Evolutionary conservation across 2,329 filamentous ascomycete genomes (phyloP).

Genomic region (Trichocomaceae sp.): DNA sequence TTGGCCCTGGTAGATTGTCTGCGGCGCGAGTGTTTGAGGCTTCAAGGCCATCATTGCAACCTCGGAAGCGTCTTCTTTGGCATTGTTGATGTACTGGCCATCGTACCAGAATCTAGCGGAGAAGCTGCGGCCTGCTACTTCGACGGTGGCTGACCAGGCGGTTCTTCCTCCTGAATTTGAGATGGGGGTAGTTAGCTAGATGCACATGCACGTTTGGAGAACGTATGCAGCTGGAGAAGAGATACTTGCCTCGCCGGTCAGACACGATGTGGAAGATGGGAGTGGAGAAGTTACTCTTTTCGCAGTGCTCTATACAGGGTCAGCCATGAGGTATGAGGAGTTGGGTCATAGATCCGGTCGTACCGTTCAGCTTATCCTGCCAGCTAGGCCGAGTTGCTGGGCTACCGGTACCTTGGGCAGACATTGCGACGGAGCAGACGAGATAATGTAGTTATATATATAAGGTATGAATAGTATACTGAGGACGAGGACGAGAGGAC

Average conservation of each 20-base stretch:
- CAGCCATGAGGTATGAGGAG: background rate
- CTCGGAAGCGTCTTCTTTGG: constrained; percentile 86
- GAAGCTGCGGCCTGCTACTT: constrained; percentile 59
- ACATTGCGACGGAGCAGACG: constrained; percentile 11
- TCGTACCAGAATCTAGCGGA: constrained; percentile 87
- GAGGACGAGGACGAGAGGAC: too few relatives aligned
- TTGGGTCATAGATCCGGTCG: background rate
- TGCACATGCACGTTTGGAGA: background rate
- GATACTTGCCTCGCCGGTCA: constrained; percentile 60
- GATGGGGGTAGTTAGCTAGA: background rate
- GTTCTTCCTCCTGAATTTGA: constrained; percentile 70
- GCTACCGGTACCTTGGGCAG: constrained; percentile 22
- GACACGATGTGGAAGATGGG: constrained; percentile 66
- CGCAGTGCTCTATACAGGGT: constrained; percentile 49
- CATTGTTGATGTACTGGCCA: constrained; percentile 78
- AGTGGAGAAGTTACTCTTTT: constrained; percentile 45
- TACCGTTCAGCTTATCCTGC: constrained; percentile 55
- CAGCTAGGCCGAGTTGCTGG: constrained; percentile 34
- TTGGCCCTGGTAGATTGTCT: constrained; percentile 22
- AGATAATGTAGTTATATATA: background rate
- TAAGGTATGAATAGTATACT: background rate
- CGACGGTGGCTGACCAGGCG: constrained; percentile 79
- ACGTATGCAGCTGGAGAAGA: constrained; percentile 7
- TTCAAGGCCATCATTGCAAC: constrained; percentile 48
- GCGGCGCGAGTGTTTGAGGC: constrained; percentile 18